Percentiles rank a stretch among this genome's conserved stretches.
These are phyloP conservation scores for Sugiyamaella novakii DNA, from an alignment of 1,139 yeast species.

Conservation along the genomic window DNA sequence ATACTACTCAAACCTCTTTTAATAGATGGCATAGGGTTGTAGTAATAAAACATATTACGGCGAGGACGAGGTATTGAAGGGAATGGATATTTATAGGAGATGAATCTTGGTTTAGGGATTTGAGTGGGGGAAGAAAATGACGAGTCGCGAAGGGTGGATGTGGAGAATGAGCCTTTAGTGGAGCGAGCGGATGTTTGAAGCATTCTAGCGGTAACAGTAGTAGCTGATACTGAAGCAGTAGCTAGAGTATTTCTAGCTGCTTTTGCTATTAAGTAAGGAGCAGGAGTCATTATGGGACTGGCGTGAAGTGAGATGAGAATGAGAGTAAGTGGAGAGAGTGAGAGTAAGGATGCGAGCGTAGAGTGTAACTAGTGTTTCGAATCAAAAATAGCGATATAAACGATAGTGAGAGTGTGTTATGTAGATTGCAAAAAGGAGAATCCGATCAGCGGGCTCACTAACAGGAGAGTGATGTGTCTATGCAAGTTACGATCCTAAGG, in stretches of 20 bases:
- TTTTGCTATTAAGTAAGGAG: constrained; percentile 12
- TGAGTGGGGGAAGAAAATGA: constrained; percentile 3
- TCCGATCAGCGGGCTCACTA: too few species aligned
- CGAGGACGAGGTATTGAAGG: constrained; percentile 68
- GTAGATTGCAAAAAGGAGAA: too few species aligned
- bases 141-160: constrained; percentile 9
- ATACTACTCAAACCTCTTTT: constrained; percentile 35
- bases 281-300: constrained; percentile 4
- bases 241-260: constrained; percentile 18
- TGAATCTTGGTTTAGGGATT: constrained; percentile 4
- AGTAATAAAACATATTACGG: constrained; percentile 58
- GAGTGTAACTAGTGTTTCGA: too few species aligned
- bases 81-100: constrained; percentile 46
- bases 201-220: constrained; percentile 19
- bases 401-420: too few species aligned
- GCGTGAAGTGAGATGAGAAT: too few species aligned
- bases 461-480: too few species aligned
- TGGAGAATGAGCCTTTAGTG: neutral
- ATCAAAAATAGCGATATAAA: too few species aligned
- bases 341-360: neutral
- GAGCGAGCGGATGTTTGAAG: constrained; percentile 5
- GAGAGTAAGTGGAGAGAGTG: neutral
- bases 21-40: constrained; percentile 40
- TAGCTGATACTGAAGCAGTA: constrained; percentile 19
- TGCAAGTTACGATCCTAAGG: too few species aligned